phyloP scores from a whole-genome alignment of 345 rosid species.

The Acer saccharum region DNA sequence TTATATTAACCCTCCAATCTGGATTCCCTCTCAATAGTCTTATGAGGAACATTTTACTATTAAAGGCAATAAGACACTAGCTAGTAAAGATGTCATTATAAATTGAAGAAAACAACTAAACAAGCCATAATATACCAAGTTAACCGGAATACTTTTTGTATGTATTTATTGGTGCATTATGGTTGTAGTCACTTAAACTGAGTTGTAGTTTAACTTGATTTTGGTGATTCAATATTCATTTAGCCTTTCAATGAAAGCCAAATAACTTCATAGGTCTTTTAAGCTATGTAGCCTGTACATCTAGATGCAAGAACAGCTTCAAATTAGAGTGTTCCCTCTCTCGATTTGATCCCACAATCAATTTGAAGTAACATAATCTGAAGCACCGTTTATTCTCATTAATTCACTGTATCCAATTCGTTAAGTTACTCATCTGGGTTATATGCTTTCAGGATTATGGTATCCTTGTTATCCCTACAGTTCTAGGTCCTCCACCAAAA shows the following conservation, averaged over 20 bases:
- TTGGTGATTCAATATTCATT: neutral
- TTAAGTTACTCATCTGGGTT: neutral
- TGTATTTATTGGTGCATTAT: neutral
- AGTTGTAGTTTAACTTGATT: neutral
- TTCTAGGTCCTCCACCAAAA: slow-evolving; percentile 83
- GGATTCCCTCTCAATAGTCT: neutral
- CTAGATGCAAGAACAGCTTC: neutral
- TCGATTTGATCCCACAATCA: neutral
- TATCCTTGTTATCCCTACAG: slow-evolving; percentile 76
- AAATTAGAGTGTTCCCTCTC: neutral
- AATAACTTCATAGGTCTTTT: neutral
- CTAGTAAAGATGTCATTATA: neutral
- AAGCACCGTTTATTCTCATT: neutral
- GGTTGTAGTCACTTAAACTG: neutral
- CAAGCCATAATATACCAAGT: too few species aligned
- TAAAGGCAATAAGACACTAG: neutral
- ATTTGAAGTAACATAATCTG: neutral
- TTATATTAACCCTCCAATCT: neutral
- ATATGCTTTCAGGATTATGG: slow-evolving; percentile 51
- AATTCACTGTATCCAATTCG: neutral
- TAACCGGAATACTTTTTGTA: too few species aligned
- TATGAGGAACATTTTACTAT: neutral
- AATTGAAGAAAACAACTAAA: neutral
- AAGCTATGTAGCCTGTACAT: neutral
- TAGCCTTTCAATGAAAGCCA: neutral